These are phyloP conservation scores for Penicillium maclennaniae DNA, from an alignment of 495 filamentous ascomycete species.

Conservation along the genomic window DNA sequence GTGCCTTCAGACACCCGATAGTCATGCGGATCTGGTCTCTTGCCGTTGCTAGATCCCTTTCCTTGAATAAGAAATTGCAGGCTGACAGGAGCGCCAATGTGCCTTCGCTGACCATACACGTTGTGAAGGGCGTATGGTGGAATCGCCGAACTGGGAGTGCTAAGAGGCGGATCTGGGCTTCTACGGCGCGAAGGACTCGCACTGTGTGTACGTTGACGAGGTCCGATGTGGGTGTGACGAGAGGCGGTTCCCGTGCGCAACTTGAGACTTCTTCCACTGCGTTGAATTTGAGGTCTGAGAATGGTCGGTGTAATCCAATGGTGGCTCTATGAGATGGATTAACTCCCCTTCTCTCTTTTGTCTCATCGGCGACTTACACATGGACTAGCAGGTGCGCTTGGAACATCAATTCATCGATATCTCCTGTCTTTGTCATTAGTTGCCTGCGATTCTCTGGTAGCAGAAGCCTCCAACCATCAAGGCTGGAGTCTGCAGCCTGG, in stretches of 20 bases:
- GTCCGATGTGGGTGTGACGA: constrained; percentile 21
- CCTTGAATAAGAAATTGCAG: constrained; percentile 21
- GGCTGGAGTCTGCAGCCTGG: constrained; percentile 23
- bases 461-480: constrained; percentile 29
- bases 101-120: constrained; percentile 31
- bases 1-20: constrained; percentile 29
- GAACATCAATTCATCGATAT: constrained; percentile 37
- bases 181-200: constrained; percentile 21
- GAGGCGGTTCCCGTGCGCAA: constrained; percentile 27
- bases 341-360: not conserved
- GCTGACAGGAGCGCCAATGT: constrained; percentile 29
- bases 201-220: constrained; percentile 26
- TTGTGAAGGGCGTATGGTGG: constrained; percentile 28
- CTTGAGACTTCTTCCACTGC: constrained; percentile 26
- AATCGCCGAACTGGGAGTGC: constrained; percentile 23
- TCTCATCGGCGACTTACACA: constrained; percentile 20
- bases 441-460: constrained; percentile 26
- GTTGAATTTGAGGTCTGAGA: constrained; percentile 32
- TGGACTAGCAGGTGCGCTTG: constrained; percentile 33
- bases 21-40: constrained; percentile 33
- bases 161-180: constrained; percentile 28
- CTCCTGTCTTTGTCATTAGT: constrained; percentile 24
- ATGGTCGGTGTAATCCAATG: constrained; percentile 30
- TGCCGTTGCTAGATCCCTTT: constrained; percentile 20
- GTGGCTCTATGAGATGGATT: constrained; percentile 16